phyloP scores from a whole-genome alignment of 2,329 filamentous ascomycete genomes.

The Diplodia scrobiculata region DNA sequence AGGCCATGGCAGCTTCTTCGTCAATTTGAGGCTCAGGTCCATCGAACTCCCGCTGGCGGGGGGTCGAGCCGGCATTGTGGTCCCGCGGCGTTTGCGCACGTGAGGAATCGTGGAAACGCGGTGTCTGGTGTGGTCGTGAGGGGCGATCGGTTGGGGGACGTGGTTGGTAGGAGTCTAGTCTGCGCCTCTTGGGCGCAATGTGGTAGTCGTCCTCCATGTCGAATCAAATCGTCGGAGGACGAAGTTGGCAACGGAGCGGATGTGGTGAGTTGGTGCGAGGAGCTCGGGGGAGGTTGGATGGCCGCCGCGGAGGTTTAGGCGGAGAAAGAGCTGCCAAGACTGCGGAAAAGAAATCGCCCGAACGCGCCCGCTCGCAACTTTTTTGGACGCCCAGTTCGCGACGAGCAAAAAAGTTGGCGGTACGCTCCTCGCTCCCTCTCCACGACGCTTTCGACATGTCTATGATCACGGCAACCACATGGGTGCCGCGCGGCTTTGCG shows the following conservation, averaged over 20 bases:
- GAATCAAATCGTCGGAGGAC: background rate
- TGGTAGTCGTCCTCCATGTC: constrained; percentile 48
- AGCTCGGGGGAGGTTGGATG: background rate
- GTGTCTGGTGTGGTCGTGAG: constrained; percentile 32
- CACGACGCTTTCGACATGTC: constrained; percentile 49
- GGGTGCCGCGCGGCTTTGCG: constrained; percentile 56
- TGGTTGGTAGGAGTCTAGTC: constrained; percentile 66
- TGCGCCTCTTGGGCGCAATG: constrained; percentile 61
- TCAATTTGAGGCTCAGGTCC: constrained; percentile 63
- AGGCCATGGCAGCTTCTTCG: constrained; percentile 69
- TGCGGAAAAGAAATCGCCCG: constrained; percentile 17
- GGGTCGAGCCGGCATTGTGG: constrained; percentile 39
- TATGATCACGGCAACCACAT: constrained; percentile 58
- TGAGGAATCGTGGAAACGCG: constrained; percentile 37
- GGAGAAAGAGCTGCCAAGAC: constrained; percentile 11
- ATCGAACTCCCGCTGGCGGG: constrained; percentile 62
- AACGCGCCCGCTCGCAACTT: constrained; percentile 19
- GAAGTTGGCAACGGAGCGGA: constrained; percentile 37
- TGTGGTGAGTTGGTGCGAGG: background rate
- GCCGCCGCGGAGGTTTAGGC: constrained; percentile 24
- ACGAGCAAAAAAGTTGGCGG: constrained; percentile 10
- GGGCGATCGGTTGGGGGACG: constrained; percentile 52
- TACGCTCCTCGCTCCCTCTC: background rate
- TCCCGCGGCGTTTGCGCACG: constrained; percentile 43
- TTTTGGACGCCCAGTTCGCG: constrained; percentile 9